Evolutionary conservation across 176 grass and related monocot species (phyloP).

Genomic region (Zea mays): DNA sequence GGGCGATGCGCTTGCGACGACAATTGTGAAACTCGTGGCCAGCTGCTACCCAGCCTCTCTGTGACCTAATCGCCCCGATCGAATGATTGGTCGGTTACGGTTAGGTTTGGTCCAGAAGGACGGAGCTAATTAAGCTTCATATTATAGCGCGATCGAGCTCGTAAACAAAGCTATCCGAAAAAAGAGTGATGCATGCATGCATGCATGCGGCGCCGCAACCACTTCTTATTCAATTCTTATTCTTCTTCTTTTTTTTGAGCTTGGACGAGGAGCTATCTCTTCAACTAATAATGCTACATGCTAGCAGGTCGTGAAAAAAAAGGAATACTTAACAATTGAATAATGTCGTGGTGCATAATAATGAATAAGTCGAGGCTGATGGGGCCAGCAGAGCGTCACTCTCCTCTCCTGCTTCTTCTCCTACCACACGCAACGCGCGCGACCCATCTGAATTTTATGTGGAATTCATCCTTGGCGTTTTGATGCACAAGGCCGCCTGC

Average conservation of each 20-base stretch:
- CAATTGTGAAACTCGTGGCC: not conserved
- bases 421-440: not conserved
- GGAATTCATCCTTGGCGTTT: not conserved
- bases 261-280: not conserved
- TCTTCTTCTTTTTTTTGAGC: not conserved
- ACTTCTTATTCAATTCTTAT: not conserved
- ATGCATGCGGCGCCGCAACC: not conserved
- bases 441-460: not conserved
- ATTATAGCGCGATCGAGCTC: not conserved
- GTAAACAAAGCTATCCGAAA: slow-evolving; percentile 28
- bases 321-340: too few species aligned
- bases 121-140: not conserved
- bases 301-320: not conserved
- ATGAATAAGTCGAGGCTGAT: too few species aligned
- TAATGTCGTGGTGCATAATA: not conserved
- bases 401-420: too few species aligned
- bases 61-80: not conserved
- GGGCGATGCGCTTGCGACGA: not conserved
- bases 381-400: too few species aligned
- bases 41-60: not conserved
- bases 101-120: not conserved
- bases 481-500: not conserved
- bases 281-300: not conserved
- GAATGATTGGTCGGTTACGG: slow-evolving; percentile 3
- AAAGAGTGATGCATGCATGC: not conserved